Conservation (phyloP, 2,329 filamentous ascomycete genomes). For the Venturia aucupariae region DNA sequence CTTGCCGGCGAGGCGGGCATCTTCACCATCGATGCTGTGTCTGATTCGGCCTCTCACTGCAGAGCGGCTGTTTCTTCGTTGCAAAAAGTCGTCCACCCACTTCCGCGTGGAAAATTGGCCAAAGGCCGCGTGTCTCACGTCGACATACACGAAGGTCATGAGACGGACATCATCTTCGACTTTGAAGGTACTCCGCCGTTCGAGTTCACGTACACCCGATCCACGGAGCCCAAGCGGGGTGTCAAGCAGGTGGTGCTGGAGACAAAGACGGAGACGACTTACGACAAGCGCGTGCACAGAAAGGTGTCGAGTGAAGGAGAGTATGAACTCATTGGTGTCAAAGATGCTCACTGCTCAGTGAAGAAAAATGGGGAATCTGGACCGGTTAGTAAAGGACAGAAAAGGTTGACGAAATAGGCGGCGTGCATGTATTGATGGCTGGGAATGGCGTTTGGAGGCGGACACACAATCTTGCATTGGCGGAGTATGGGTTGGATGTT, state of each 20-base stretch:
- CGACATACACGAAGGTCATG: conserved; percentile 93
- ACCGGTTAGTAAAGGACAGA: conserved; percentile 24
- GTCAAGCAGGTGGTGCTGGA: conserved; percentile 70
- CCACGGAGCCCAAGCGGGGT: conserved; percentile 63
- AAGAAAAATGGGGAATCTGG: conserved; percentile 42
- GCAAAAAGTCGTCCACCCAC: conserved; percentile 76
- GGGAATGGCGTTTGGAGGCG: not conserved
- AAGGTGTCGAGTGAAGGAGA: conserved; percentile 88
- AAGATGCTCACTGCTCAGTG: conserved; percentile 86
- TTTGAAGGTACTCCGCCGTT: conserved; percentile 95
- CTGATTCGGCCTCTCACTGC: conserved; percentile 83
- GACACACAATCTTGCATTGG: not conserved
- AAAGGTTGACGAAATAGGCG: conserved; percentile 24
- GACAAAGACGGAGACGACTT: conserved; percentile 77
- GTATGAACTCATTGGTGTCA: conserved; percentile 94
- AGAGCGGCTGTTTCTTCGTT: conserved; percentile 54
- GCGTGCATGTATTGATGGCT: not conserved
- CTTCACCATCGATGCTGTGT: conserved; percentile 78
- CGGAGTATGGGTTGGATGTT: conserved; percentile 1
- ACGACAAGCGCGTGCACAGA: conserved; percentile 72
- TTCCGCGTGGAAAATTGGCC: conserved; percentile 85
- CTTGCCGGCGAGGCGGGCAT: conserved; percentile 85
- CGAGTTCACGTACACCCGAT: conserved; percentile 93
- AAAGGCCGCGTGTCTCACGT: conserved; percentile 71
- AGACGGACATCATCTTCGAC: conserved; percentile 87